phyloP scores from a whole-genome alignment of 208 protist genomes.

The Leishmania gerbilli region DNA sequence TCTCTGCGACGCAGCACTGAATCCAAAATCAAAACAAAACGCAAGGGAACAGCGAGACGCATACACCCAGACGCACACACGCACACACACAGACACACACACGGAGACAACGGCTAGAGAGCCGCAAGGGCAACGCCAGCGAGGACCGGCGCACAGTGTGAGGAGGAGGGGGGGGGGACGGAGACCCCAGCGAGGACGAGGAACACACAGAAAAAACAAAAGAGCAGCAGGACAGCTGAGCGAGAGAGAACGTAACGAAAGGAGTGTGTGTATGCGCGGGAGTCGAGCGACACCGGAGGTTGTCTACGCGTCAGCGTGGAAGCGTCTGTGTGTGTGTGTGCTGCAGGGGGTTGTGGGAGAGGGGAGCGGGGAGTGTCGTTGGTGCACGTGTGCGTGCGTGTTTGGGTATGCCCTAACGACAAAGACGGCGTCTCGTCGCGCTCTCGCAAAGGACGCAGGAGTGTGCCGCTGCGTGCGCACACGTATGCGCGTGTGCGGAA shows the following conservation, averaged over 20 bases:
- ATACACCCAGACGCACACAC: background rate
- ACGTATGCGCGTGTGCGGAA: background rate
- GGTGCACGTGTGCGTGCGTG: background rate
- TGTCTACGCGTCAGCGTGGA: background rate
- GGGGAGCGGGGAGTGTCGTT: background rate
- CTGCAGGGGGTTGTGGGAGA: background rate
- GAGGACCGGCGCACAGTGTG: too few relatives aligned
- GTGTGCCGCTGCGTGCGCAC: background rate
- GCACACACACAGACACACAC: background rate
- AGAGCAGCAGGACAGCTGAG: background rate
- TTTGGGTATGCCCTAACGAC: background rate
- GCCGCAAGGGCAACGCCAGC: background rate
- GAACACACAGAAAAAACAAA: background rate
- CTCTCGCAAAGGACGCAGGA: background rate
- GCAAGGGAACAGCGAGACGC: background rate
- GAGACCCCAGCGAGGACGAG: background rate
- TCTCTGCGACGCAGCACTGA: background rate
- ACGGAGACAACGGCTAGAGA: background rate
- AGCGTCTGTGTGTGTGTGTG: background rate
- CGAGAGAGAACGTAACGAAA: background rate
- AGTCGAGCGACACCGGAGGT: background rate
- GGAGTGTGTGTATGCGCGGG: background rate
- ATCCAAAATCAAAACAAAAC: too few relatives aligned
- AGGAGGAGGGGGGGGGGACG: background rate
- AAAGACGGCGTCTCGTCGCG: background rate